Base-by-base conservation (phyloP, 108 stramenopile species). In the Cyclotella choctawhatcheeana region DNA sequence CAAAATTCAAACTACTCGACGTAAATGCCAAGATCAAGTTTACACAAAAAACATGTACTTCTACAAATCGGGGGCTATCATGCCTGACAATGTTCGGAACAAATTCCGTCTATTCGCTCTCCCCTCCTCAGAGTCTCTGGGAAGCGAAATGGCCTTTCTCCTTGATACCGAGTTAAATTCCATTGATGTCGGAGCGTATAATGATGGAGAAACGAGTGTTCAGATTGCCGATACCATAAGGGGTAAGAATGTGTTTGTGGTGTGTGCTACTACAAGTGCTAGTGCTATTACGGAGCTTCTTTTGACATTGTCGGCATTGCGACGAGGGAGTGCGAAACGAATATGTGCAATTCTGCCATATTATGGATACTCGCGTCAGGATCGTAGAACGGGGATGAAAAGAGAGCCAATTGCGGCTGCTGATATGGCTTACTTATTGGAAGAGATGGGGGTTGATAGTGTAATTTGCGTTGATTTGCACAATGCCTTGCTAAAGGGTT, bases 271-370 rank as follows among this genome's bases (percentile, higher is more conserved):
- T 16, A 77, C 83, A 12, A 78, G 82, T 0, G 76, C 85, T 27
- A 90, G 88, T 68, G 51, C 89, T 35, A 55, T 96, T 3, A 89
- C 94, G 89, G 91, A 96, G 58, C 74, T 93, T 20, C 61, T 94
- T 48, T 70, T 96, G 16, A 81, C 90, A 18, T 69, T 94, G 30
- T 83, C 88, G n/a, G 79, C 91, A 4, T 50, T 91, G 16, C 67
- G 91, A 26, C 62, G 93, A 21, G 89, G 92, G 18, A 85, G 84
- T 48, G 96, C 90, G 40, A 97, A 92, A 55, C 58, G 80, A 10
- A 88, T 94, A 21, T 92, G 86, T 34, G 92, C 87, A 2, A 88
- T 97, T 12, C 88, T 97, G 51, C 96, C 96, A 1, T 97, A 95
- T 74, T 97, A 89, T 84, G 93, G 96, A 8, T 97, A 97, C 72